Conservation (phyloP, 2,329 filamentous ascomycete species). For the Dendryphion nanum region DNA sequence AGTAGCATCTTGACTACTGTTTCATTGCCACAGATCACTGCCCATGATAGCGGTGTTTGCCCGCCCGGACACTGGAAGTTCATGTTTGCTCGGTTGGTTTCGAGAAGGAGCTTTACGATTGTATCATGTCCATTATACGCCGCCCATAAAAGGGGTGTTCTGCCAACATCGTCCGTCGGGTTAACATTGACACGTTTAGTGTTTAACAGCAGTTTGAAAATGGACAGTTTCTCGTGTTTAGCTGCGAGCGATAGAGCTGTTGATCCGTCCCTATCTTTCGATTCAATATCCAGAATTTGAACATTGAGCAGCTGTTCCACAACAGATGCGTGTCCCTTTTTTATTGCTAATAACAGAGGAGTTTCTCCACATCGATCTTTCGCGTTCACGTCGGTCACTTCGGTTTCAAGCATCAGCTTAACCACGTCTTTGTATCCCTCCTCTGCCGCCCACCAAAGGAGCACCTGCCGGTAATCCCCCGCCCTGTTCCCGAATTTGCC, state of each 20-base stretch:
- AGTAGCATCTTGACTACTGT: neutral
- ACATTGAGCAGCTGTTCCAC: neutral
- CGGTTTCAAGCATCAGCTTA: conserved; percentile 2
- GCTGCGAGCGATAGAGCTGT: neutral
- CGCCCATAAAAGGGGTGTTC: neutral
- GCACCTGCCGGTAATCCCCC: conserved; percentile 2
- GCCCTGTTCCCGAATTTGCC: neutral
- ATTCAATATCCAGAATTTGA: neutral
- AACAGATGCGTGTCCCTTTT: neutral
- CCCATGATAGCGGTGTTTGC: neutral
- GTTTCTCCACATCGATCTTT: neutral
- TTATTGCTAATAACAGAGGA: neutral
- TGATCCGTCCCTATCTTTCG: neutral
- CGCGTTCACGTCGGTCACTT: neutral
- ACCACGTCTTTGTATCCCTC: conserved; percentile 4
- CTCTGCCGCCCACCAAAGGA: conserved; percentile 3
- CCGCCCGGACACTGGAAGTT: neutral
- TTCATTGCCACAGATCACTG: neutral
- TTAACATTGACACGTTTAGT: neutral
- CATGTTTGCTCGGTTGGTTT: neutral
- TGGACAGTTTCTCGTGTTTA: neutral
- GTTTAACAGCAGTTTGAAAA: neutral
- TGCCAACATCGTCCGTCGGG: neutral
- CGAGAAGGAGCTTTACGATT: neutral
- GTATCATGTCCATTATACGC: neutral